Conservation (phyloP, 257 asterid genomes). For the Echites panduratus region DNA sequence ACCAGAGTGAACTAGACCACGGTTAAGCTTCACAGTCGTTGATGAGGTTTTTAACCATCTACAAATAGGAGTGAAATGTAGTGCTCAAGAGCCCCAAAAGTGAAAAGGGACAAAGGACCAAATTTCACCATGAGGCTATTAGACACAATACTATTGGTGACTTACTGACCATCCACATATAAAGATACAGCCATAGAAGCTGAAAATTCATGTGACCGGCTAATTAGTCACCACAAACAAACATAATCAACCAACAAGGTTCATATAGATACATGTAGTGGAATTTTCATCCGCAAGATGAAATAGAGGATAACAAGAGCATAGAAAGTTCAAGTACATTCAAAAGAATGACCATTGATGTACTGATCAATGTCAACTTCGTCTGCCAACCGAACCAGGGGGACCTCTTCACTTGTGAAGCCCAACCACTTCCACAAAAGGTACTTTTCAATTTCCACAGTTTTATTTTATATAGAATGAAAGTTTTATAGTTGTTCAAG, state of each 20-base stretch:
- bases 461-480: not conserved
- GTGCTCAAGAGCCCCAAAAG: constrained; percentile 20
- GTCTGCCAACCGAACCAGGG: not conserved
- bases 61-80: constrained; percentile 18
- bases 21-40: too few relatives aligned
- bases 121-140: constrained; percentile 20
- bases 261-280: not conserved
- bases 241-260: not conserved
- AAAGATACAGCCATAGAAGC: constrained; percentile 17
- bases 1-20: not conserved
- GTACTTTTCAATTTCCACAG: not conserved
- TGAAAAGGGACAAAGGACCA: constrained; percentile 5
- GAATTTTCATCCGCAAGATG: not conserved
- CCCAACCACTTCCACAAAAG: not conserved
- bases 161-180: constrained; percentile 49
- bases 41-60: not conserved
- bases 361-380: not conserved
- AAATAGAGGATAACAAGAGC: not conserved
- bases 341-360: not conserved
- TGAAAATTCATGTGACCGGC: constrained; percentile 27
- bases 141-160: constrained; percentile 40
- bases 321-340: not conserved
- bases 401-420: not conserved
- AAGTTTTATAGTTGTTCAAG: not conserved
- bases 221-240: constrained; percentile 36